Evolutionary conservation across 306 rosid genomes (phyloP), one percentile per base, ranked within the genome.

Genomic region (Fagus crenata): DNA sequence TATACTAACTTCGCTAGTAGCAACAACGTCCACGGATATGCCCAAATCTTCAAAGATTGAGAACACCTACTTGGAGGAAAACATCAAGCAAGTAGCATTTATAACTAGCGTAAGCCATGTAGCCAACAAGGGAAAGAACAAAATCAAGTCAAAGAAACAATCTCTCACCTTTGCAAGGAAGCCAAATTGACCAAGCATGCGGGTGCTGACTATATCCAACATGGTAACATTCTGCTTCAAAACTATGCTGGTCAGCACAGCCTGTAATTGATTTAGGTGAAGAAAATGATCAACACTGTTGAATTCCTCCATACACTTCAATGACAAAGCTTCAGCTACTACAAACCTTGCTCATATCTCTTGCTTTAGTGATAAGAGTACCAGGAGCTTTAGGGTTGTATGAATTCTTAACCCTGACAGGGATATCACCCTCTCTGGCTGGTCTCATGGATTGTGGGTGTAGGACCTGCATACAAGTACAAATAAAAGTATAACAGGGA

Each of bases 361-460:
- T 94, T 75, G 75, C 78, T 83, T 86, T 90, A 74, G 90, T 81
- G 88, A 94, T 94, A 54, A 94, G 90, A 75, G 98, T 94, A 65
- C 98, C 98, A 0, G 97, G 95, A 83, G 98, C 98, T 82, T 82
- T 85, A 73, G 97, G 96, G 84, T 94, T 94, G 88, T 94, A 94
- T 4, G 98, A 94, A 84, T 94, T 94, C 86, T 90, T 94, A 73
- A 94, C 98, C 85, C 98, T 91, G 42, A 94, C 98, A 32, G 98
- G 98, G 83, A 94, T 90, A 87, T 89, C 96, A 80, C 90, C 88
- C 83, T 94, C 98, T 85, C 97, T 89, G 54, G 98, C 98, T 56
- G 98, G 98, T 86, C 97, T 87, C 98, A 94, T 94, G 54, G 98
- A 90, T 82, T 92, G 98, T 59, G 98, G 98, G 86, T 94, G 98